Evolutionary conservation across 73 alveolate genomes (phyloP).

Genomic region (Paramecium bursaria): DNA sequence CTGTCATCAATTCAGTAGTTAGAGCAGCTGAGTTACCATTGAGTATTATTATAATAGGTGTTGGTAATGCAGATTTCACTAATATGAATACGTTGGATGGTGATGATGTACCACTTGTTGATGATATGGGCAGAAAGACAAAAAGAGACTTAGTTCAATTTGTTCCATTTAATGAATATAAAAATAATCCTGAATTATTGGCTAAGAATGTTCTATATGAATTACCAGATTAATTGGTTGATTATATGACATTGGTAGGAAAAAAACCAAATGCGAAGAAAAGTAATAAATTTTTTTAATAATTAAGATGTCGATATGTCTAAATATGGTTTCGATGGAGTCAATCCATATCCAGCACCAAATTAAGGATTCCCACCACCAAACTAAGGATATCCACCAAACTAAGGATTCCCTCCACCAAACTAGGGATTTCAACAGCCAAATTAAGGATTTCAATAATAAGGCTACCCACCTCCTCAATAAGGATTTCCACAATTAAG

Average conservation of each 20-base stretch:
- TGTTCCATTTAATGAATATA: conserved; percentile 83
- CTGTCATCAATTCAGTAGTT: conserved; percentile 69
- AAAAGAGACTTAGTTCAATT: conserved; percentile 90
- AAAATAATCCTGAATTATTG: conserved; percentile 74
- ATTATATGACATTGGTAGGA: conserved; percentile 32
- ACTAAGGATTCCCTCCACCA: background rate
- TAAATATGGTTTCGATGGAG: background rate
- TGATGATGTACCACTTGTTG: conserved; percentile 82
- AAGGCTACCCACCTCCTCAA: background rate
- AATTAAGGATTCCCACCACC: background rate
- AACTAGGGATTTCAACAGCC: background rate
- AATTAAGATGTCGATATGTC: background rate
- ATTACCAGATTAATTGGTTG: conserved; percentile 83
- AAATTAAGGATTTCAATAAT: no score
- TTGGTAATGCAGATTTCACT: conserved; percentile 86
- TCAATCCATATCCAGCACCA: background rate
- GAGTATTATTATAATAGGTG: conserved; percentile 88
- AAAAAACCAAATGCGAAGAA: conserved; percentile 61
- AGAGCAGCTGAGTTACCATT: conserved; percentile 85
- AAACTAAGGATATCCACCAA: background rate
- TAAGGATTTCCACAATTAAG: no score
- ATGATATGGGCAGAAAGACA: conserved; percentile 76
- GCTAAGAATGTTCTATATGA: conserved; percentile 88
- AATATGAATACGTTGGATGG: conserved; percentile 90
- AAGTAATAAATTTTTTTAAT: background rate